Evolutionary conservation across 2,329 filamentous ascomycete species (phyloP).

Genomic region (Coniochaeta sp.): DNA sequence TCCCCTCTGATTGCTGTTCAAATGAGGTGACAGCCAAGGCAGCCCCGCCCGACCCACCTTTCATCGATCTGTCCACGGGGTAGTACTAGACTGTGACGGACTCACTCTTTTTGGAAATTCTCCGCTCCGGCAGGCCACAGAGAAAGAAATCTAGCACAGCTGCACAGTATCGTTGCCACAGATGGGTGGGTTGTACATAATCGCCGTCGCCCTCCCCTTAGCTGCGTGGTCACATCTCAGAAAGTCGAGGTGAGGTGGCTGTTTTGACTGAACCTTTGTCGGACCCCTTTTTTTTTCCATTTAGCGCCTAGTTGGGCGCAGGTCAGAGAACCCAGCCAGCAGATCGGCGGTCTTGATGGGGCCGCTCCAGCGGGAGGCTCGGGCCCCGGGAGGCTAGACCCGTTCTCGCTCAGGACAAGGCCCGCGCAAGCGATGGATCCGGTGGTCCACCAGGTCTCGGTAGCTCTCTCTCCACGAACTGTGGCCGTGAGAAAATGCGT

Average conservation of each 20-base stretch:
- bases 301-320: neutral
- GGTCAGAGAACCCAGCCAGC: neutral
- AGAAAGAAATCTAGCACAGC: neutral
- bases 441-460: neutral
- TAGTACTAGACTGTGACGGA: neutral
- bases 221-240: neutral
- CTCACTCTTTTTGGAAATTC: neutral
- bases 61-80: neutral
- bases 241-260: neutral
- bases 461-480: neutral
- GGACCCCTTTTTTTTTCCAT: neutral
- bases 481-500: too few species aligned
- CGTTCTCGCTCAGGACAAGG: neutral
- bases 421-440: neutral
- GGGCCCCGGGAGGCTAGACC: neutral
- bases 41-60: neutral
- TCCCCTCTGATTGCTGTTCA: neutral
- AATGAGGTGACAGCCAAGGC: neutral
- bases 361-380: neutral
- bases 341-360: neutral
- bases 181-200: too few species aligned
- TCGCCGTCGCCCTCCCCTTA: too few species aligned
- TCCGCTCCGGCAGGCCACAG: neutral
- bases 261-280: neutral
- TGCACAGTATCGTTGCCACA: neutral